Conservation (phyloP, 1,139 yeast genomes). For the Lodderomyces orthopsilosis region DNA sequence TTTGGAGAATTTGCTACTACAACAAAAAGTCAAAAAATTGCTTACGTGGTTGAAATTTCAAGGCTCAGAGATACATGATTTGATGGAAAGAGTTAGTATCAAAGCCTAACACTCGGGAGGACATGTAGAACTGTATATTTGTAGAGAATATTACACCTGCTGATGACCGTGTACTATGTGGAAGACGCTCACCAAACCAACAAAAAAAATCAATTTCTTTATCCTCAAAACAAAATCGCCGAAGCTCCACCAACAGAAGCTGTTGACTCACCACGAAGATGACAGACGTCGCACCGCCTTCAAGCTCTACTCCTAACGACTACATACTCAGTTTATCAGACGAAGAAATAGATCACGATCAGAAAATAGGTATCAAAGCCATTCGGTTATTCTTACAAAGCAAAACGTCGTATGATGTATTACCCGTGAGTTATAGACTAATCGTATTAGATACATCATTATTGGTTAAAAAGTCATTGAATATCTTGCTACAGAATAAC, state of each 20-base stretch:
- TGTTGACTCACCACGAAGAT: conserved; percentile 2
- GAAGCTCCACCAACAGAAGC: neutral
- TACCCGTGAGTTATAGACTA: conserved; percentile 91
- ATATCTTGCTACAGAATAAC: conserved; percentile 85
- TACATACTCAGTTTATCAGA: conserved; percentile 41
- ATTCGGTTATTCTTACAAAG: conserved; percentile 82
- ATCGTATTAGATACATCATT: conserved; percentile 92
- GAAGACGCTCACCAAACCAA: no score
- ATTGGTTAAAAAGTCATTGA: conserved; percentile 85
- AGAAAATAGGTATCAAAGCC: conserved; percentile 66
- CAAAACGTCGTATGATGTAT: conserved; percentile 92
- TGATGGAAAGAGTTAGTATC: conserved; percentile 4
- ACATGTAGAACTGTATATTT: neutral
- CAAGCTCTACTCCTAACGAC: conserved; percentile 40
- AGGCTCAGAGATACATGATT: conserved; percentile 8
- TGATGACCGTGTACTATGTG: no score
- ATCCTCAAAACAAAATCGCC: no score
- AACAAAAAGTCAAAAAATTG: conserved; percentile 18
- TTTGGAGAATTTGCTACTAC: conserved; percentile 19
- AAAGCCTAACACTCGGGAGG: neutral
- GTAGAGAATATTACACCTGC: no score
- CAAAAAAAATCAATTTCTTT: no score
- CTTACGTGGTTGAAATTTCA: conserved; percentile 21
- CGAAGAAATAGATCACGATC: conserved; percentile 55
- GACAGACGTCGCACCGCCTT: conserved; percentile 12